Conservation (phyloP, 116 monocot species). For the Trichopus zeylanicus region DNA sequence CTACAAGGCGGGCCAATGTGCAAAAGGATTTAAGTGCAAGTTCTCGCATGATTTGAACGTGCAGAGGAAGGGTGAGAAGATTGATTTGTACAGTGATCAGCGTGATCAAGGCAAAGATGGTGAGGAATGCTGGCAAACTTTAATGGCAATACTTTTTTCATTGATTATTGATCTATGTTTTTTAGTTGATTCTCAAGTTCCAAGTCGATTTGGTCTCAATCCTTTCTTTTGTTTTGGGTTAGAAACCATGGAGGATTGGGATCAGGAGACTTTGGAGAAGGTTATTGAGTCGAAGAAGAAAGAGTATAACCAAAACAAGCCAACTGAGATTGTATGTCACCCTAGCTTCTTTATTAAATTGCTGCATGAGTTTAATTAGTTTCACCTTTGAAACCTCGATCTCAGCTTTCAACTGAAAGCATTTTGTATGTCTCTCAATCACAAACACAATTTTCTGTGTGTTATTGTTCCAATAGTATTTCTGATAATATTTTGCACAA, state of each 20-base stretch:
- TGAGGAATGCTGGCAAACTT: not conserved
- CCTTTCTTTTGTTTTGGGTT: not conserved
- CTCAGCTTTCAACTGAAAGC: no score
- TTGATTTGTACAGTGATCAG: constrained; percentile 88
- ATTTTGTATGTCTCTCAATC: no score
- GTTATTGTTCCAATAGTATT: no score
- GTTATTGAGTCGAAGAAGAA: constrained; percentile 75
- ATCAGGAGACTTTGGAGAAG: constrained; percentile 92
- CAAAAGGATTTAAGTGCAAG: constrained; percentile 95
- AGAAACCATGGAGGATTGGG: constrained; percentile 99
- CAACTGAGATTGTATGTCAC: constrained; percentile 92
- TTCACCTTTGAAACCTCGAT: not conserved
- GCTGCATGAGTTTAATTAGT: not conserved
- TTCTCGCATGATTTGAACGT: constrained; percentile 98
- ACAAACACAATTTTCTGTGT: no score
- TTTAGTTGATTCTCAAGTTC: no score
- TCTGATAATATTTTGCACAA: no score
- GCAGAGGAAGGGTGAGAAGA: constrained; percentile 96
- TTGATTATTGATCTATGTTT: not conserved
- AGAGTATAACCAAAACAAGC: constrained; percentile 91
- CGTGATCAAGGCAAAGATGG: constrained; percentile 52
- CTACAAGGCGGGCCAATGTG: constrained; percentile 93
- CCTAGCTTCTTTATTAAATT: not conserved
- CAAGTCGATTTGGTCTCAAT: not conserved
- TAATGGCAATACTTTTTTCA: not conserved